Evolutionary conservation across 2,329 filamentous ascomycete species (phyloP).

Genomic region (Colletotrichum agaves): DNA sequence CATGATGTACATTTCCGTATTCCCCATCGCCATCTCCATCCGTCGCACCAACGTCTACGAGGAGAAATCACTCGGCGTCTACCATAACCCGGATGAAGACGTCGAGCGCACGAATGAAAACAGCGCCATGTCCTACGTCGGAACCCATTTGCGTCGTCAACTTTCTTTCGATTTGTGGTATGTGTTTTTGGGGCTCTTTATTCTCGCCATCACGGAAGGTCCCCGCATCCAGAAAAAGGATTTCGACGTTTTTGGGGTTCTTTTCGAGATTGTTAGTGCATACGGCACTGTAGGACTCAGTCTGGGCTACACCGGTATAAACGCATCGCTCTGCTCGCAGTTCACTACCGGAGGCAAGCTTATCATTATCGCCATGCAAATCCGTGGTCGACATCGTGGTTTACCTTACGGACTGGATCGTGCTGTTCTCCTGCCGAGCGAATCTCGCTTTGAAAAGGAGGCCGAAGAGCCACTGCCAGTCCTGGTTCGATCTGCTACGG

Average conservation of each 20-base stretch:
- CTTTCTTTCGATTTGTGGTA: conserved; percentile 98
- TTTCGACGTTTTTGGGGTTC: conserved; percentile 74
- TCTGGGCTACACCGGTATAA: conserved; percentile 79
- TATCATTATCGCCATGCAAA: conserved; percentile 75
- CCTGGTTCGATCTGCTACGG: conserved; percentile 51
- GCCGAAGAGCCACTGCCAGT: conserved; percentile 57
- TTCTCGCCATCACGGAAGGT: conserved; percentile 91
- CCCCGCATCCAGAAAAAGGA: conserved; percentile 69
- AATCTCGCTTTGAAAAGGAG: conserved; percentile 65
- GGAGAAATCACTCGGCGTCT: conserved; percentile 85
- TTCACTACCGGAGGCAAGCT: conserved; percentile 81
- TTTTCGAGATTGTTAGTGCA: conserved; percentile 90
- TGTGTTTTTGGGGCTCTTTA: conserved; percentile 91
- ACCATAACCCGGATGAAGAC: conserved; percentile 60
- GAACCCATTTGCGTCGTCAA: conserved; percentile 90
- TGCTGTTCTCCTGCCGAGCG: conserved; percentile 69
- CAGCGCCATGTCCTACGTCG: conserved; percentile 82
- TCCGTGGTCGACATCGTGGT: conserved; percentile 75
- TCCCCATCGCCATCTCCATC: conserved; percentile 95
- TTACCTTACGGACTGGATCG: conserved; percentile 74
- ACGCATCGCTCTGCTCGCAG: conserved; percentile 84
- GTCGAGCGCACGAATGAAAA: conserved; percentile 62
- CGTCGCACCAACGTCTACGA: conserved; percentile 97
- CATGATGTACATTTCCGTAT: conserved; percentile 99
- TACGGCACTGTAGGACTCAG: conserved; percentile 95